Base-by-base conservation (phyloP, 2,329 filamentous ascomycete species). In the Metarhizium humberi region DNA sequence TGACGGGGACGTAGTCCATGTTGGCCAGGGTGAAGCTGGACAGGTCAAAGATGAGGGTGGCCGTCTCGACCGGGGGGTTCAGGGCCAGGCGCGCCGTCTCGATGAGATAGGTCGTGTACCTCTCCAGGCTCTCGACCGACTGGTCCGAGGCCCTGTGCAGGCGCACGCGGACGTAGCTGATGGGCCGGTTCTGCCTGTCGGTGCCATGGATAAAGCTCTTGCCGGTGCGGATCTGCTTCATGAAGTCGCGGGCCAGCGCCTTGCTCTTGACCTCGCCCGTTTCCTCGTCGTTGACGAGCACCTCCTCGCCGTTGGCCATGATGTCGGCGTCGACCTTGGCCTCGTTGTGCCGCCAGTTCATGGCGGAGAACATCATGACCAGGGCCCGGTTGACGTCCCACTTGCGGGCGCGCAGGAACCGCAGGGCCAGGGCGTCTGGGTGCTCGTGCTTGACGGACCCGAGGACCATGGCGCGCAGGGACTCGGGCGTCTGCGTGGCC, bases 1-100 rank as follows among this genome's bases (percentile, higher is more conserved):
- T 90, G 52, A 90, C 84, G 0, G 86, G 85, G 0, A 82, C 78
- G 66, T 89, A 90, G 68, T 90, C 87, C 78, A 90, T 89, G 70
- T 90, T 90, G 11, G 82, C 78, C 66, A 90, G 74, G 14, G 79
- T 79, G 65, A 90, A 90, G 58, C 80, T 76, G 7, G 78, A 86
- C 79, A 90, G 85, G 68, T 90, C 87, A 64, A 90, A 90, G 53
- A 90, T 69, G 56, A 90, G 57, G 34, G 25, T 62, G n/a, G 58
- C 60, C 10, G 60, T 62, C 49, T 62, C 60, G 30, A 61, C 55
- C 6, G 58, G 57, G 14, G 58, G 50, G 6, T 55, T 47, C 29
- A 61, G 45, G 1, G 56, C 50, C 14, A 61, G 51, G 32, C 57
- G 55, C 14, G 57, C 43, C 34, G 61, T 71, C 63, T 74, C 72